Conservation (phyloP, 2,329 filamentous ascomycete genomes). For the Cadophora sp. region DNA sequence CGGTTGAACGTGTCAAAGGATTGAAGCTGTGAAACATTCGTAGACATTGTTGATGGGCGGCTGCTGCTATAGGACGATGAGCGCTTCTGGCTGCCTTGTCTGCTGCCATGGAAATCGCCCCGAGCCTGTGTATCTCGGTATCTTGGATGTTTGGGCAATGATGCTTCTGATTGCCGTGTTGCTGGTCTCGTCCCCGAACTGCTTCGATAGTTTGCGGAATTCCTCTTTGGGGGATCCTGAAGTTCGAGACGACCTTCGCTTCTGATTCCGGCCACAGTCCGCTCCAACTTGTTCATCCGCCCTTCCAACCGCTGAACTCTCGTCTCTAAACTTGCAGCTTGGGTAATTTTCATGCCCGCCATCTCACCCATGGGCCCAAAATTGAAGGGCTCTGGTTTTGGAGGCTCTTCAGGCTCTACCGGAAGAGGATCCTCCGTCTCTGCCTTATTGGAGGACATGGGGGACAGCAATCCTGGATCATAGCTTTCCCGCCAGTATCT, state of each 20-base stretch:
- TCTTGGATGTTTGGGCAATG: slow-evolving; percentile 34
- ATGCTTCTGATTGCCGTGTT: slow-evolving; percentile 39
- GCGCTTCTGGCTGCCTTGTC: slow-evolving; percentile 28
- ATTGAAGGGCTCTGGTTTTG: slow-evolving; percentile 57
- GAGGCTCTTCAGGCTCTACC: slow-evolving; percentile 39
- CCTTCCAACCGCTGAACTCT: slow-evolving; percentile 59
- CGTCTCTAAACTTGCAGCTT: slow-evolving; percentile 59
- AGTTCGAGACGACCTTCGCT: slow-evolving; percentile 30
- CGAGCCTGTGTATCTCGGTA: slow-evolving; percentile 28
- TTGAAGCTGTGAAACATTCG: slow-evolving; percentile 36
- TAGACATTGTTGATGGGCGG: slow-evolving; percentile 39
- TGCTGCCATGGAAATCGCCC: slow-evolving; percentile 23
- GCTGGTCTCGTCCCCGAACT: slow-evolving; percentile 31
- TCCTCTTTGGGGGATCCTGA: slow-evolving; percentile 37
- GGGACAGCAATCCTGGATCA: slow-evolving; percentile 57
- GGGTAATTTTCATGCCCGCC: slow-evolving; percentile 63
- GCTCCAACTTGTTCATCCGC: slow-evolving; percentile 59
- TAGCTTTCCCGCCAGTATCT: slow-evolving; percentile 69
- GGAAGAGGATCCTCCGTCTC: slow-evolving; percentile 44
- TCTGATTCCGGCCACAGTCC: slow-evolving; percentile 29
- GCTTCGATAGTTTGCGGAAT: slow-evolving; percentile 27
- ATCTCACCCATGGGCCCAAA: slow-evolving; percentile 58
- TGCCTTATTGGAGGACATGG: slow-evolving; percentile 55
- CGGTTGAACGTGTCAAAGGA: slow-evolving; percentile 34
- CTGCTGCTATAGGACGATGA: slow-evolving; percentile 37